Conservation (phyloP, 768 basidiomycete species). For the Chalciporus sphaerocephalus region DNA sequence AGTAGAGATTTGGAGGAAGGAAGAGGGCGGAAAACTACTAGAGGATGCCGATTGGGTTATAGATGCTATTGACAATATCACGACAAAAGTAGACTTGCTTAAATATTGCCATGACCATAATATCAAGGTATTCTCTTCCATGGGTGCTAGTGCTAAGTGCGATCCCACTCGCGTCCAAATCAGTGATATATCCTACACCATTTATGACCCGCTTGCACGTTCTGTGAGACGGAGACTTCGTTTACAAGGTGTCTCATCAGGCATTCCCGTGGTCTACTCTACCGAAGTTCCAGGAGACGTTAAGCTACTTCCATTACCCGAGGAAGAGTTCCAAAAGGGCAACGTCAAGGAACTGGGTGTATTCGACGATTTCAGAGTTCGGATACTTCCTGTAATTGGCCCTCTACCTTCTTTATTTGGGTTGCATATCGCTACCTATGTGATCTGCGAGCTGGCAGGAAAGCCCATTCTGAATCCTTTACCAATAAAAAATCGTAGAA, state of each 20-base stretch:
- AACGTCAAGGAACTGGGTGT: conserved; percentile 83
- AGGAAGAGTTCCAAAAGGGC: conserved; percentile 90
- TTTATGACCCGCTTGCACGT: conserved; percentile 93
- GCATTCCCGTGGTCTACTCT: conserved; percentile 89
- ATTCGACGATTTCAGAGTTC: conserved; percentile 89
- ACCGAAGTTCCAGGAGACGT: conserved; percentile 90
- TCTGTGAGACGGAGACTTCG: conserved; percentile 79
- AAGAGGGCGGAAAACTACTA: conserved; percentile 66
- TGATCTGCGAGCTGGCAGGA: conserved; percentile 79
- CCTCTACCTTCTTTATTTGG: conserved; percentile 90
- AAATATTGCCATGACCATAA: conserved; percentile 77
- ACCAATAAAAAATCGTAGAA: conserved; percentile 79
- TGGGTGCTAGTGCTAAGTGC: conserved; percentile 93
- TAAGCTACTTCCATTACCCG: conserved; percentile 82
- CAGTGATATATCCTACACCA: conserved; percentile 85
- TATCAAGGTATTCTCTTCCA: conserved; percentile 93
- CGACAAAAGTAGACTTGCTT: conserved; percentile 92
- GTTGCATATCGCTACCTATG: conserved; percentile 82
- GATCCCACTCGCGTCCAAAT: conserved; percentile 96
- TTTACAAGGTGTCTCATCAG: conserved; percentile 52
- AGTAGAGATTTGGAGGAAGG: conserved; percentile 83
- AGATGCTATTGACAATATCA: conserved; percentile 97
- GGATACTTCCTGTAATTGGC: conserved; percentile 86
- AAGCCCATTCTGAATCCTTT: conserved; percentile 81
- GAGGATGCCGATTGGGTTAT: conserved; percentile 93